Evolutionary conservation across 352 stramenopile genomes (phyloP), one percentile per base, ranked within the genome.

Genomic region (Hyaloperonospora arabidopsidis): DNA sequence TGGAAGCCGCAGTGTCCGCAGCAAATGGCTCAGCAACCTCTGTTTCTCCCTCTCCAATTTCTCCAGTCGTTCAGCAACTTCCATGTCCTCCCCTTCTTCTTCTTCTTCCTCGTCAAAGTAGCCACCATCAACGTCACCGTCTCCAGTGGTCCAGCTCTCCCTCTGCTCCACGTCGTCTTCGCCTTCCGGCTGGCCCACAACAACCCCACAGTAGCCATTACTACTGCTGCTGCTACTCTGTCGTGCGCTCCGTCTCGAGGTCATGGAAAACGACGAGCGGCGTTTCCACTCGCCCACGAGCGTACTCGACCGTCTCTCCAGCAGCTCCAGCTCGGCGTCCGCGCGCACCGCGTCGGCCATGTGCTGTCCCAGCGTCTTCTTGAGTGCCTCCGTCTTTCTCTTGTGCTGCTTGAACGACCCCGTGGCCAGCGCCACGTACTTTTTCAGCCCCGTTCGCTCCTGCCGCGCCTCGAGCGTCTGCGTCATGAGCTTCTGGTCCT

Each of bases 31-130:
- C 3, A 89, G 56, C 2, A 87, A 46, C n/a, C 59, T 59, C 58
- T 89, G 67, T 53, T 86, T 86, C 59, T 84, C 74, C 19, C 54
- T 69, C 61, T 86, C 68, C 28, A 88, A 72, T 52, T 67, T 50
- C 10, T 72, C 61, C 10, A 83, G 68, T n/a, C 59, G 65, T 34
- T 65, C 52, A n/a, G 53, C 22, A 18, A 84, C 54, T 23, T 70
- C 53, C 29, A 67, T 28, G 12, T 32, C 25, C 4, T 32, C 25
- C 4, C 25, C 25, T 4, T 32, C 25, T 32, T 32, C 25, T 32
- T 32, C 25, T 32, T 32, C 25, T 8, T 32, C 25, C 4, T 32
- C 25, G 25, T 32, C 25, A 32, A 8, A n/a, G n/a, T n/a, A n/a
- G n/a, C n/a, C n/a, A n/a, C n/a, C n/a, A n/a, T n/a, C 25, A 8